Conservation (phyloP, 768 basidiomycete species). For the Naematelia aurantialba region DNA sequence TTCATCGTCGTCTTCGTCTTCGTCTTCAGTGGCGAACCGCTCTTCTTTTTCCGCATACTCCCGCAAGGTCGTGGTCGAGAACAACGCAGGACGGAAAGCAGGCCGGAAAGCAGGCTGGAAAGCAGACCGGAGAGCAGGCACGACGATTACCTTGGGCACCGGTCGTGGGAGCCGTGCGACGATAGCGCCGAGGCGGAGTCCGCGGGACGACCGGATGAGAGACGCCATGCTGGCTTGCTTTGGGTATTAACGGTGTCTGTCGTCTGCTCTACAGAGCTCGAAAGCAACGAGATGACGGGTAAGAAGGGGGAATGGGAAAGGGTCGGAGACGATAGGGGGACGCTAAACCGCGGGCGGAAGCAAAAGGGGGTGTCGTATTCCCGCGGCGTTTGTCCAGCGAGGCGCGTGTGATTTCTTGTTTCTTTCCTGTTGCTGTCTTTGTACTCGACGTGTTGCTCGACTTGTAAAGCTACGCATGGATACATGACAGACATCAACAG, state of each 20-base stretch:
- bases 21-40: no score
- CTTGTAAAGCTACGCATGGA: not conserved
- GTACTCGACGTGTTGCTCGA: not conserved
- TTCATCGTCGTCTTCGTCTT: no score
- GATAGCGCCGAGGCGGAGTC: slow-evolving; percentile 22
- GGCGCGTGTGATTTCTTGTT: not conserved
- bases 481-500: no score
- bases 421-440: not conserved
- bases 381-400: not conserved
- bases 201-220: slow-evolving; percentile 29
- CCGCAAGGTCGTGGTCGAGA: slow-evolving; percentile 36
- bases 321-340: not conserved
- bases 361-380: not conserved
- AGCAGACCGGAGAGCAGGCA: no score
- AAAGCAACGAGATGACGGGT: no score
- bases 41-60: no score
- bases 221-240: slow-evolving; percentile 30
- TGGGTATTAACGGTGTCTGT: not conserved
- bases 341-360: no score
- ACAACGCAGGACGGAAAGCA: slow-evolving; percentile 21
- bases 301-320: no score
- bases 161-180: slow-evolving; percentile 13
- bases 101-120: no score
- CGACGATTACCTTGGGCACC: no score
- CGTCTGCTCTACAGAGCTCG: no score